Evolutionary conservation across 2,329 filamentous ascomycete species (phyloP).

Genomic region (Magnaporthiopsis poae): DNA sequence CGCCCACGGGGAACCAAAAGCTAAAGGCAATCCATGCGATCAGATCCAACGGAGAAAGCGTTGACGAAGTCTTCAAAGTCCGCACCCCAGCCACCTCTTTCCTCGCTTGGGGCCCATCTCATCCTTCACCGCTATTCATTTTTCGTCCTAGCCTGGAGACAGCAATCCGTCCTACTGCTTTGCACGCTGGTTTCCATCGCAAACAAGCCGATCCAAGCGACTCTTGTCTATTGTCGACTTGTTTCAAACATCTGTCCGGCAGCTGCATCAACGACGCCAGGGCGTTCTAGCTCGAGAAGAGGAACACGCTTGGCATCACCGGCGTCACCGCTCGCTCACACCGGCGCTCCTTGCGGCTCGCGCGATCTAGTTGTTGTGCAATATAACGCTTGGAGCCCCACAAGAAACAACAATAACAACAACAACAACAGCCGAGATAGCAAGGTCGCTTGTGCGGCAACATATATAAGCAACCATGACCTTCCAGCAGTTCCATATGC

Average conservation of each 20-base stretch:
- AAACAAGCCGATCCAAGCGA: not conserved
- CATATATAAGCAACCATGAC: conserved; percentile 14
- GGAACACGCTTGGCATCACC: not conserved
- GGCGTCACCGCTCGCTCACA: not conserved
- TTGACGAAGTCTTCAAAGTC: not conserved
- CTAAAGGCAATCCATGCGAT: not conserved
- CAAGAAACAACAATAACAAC: not conserved
- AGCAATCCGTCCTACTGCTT: not conserved
- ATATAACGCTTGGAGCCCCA: not conserved
- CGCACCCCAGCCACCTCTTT: not conserved
- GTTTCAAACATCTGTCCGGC: not conserved
- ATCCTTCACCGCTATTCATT: not conserved
- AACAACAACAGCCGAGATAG: not conserved
- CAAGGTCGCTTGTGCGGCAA: not conserved
- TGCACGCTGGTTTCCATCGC: not conserved
- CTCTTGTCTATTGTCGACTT: not conserved
- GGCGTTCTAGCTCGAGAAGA: not conserved
- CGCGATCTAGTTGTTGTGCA: not conserved
- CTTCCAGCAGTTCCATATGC: conserved; percentile 23
- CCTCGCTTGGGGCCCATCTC: not conserved
- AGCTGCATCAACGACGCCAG: not conserved
- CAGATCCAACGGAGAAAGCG: not conserved
- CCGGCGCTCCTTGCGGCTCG: not conserved
- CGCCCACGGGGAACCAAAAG: not conserved
- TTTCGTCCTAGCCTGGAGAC: not conserved